Evolutionary conservation across 345 rosid genomes (phyloP), one percentile per base, ranked within the genome.

Genomic region (Odontarrhena argentea): DNA sequence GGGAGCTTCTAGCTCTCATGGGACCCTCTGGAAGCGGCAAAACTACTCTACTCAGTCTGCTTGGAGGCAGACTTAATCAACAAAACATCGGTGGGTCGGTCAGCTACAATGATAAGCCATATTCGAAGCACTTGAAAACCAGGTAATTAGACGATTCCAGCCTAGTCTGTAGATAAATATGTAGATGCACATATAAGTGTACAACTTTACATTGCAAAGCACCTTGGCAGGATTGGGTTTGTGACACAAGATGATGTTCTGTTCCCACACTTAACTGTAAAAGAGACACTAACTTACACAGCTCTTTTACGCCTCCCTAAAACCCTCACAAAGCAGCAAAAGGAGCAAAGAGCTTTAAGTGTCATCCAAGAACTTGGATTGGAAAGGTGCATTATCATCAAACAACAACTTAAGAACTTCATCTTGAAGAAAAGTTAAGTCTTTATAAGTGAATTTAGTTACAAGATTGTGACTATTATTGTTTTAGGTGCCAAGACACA

Each of bases 1-100:
- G 98, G 37, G 96, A 93, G 75, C 84, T 93, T 63, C 74, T 93
- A 40, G 98, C 98, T 3, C 94, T 93, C 47, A 88, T 93, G 94
- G 98, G 98, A 66, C 98, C 98, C 58, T 90, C 98, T 1, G 98
- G 97, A 51, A 88, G 98, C 74, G 96, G 98, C 12, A 93, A 93
- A 78, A 90, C 96, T 6, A 77, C 96, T 18, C 84, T 93, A 32
- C 77, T 93, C 52, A 93, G 75, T 71, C 73, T 90, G 13, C 86
- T 93, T 9, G 86, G 96, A 7, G 97, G 98, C 70, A 74, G 98
- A 74, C 8, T 85, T 12, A 63, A 13, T 56, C 87, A 78, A 38
- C 10, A 86, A 22, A 76, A 68, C 1, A 75, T 74, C 0, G 76
- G 86, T 22, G 98, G 97, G 6, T 74, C 82, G 7, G 52, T 90